A percentile compares a stretch with the other conserved stretches of the same genome.
Conservation (phyloP, 2,329 filamentous ascomycete genomes). For the Cladosporium sp. region DNA sequence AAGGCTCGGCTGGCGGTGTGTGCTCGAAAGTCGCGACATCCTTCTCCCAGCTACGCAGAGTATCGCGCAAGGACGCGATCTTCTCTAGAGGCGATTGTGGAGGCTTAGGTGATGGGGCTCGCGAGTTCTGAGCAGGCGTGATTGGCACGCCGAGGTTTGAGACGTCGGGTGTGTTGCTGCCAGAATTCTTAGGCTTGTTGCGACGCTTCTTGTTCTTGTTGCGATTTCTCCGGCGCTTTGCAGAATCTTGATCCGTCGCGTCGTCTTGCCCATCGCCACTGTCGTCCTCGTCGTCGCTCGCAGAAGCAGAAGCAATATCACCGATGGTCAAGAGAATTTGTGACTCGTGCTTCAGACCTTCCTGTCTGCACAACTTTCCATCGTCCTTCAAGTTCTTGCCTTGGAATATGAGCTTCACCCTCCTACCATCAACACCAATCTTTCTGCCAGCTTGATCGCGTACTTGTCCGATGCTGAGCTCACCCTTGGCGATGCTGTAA, state of each 20-base stretch:
- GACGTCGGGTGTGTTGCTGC: slow-evolving; percentile 32
- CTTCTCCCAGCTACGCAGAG: slow-evolving; percentile 64
- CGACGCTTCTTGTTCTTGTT: slow-evolving; percentile 41
- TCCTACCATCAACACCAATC: slow-evolving; percentile 55
- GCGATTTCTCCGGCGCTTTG: slow-evolving; percentile 38
- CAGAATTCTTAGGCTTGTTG: slow-evolving; percentile 37
- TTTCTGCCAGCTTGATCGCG: slow-evolving; percentile 64
- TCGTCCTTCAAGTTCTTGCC: slow-evolving; percentile 66
- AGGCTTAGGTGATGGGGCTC: slow-evolving; percentile 38
- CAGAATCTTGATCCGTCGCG: slow-evolving; percentile 29
- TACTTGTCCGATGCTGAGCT: slow-evolving; percentile 63
- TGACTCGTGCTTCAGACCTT: slow-evolving; percentile 55
- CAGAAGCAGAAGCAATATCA: slow-evolving; percentile 44
- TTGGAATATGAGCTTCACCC: slow-evolving; percentile 69
- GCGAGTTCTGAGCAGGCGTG: slow-evolving; percentile 26
- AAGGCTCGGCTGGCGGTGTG: slow-evolving; percentile 60
- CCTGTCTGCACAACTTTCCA: slow-evolving; percentile 52
- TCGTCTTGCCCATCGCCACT: slow-evolving; percentile 29
- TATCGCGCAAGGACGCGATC: slow-evolving; percentile 60
- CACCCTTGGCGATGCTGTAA: slow-evolving; percentile 70
- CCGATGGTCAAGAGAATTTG: slow-evolving; percentile 59
- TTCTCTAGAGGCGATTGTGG: slow-evolving; percentile 54
- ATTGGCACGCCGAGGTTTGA: slow-evolving; percentile 34
- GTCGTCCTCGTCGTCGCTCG: slow-evolving; percentile 38
- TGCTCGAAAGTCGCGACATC: slow-evolving; percentile 59